Evolutionary conservation across 306 rosid species (phyloP).

Genomic region (Rosa multiflora): DNA sequence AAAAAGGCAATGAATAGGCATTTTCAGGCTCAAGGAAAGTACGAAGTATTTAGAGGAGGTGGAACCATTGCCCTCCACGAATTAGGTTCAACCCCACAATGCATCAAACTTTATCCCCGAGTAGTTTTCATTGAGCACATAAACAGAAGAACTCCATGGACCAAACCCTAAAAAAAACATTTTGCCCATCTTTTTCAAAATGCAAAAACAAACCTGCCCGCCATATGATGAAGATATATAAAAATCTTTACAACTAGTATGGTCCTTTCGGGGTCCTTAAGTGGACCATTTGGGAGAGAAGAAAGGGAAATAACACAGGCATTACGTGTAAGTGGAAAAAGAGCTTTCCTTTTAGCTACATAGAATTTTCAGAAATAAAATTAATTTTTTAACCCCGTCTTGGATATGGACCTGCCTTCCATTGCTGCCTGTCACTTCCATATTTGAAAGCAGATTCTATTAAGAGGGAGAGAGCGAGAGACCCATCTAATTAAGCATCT

Average conservation of each 20-base stretch:
- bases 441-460: slow-evolving; percentile 64
- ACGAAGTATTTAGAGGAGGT: slow-evolving; percentile 19
- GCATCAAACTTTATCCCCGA: slow-evolving; percentile 17
- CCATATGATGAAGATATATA: slow-evolving; percentile 5
- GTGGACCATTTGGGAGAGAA: slow-evolving; percentile 33
- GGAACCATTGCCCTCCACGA: slow-evolving; percentile 39
- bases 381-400: slow-evolving; percentile 22
- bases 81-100: slow-evolving; percentile 26
- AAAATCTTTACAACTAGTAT: slow-evolving; percentile 9
- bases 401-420: slow-evolving; percentile 39
- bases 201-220: background rate
- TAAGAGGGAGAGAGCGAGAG: slow-evolving; percentile 2
- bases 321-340: slow-evolving; percentile 29
- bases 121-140: slow-evolving; percentile 32
- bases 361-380: slow-evolving; percentile 24
- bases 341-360: slow-evolving; percentile 28
- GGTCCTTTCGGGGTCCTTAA: slow-evolving; percentile 23
- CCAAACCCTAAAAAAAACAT: slow-evolving; percentile 12
- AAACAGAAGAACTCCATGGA: slow-evolving; percentile 13
- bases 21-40: slow-evolving; percentile 27
- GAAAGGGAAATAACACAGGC: slow-evolving; percentile 38
- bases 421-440: slow-evolving; percentile 45
- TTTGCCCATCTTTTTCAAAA: slow-evolving; percentile 15
- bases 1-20: slow-evolving; percentile 25
- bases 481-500: slow-evolving; percentile 39